Conservation (phyloP, 305 asterid genomes). For the Fraxinus sp. region DNA sequence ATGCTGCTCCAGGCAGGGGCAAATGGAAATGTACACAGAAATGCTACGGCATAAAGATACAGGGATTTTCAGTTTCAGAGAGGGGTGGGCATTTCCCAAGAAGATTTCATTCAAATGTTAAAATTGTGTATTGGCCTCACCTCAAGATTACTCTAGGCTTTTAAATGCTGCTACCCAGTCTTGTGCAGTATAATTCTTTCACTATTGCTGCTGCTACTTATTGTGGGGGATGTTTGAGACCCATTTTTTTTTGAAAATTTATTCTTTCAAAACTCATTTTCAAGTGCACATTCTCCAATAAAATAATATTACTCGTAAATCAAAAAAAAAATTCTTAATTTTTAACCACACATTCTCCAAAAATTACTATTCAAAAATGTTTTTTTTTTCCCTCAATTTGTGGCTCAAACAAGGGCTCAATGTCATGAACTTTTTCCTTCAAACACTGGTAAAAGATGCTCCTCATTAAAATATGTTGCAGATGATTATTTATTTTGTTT, state of each 20-base stretch:
- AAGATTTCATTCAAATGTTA: conserved; percentile 70
- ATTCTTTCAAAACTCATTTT: too few species aligned
- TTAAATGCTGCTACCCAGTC: conserved; percentile 39
- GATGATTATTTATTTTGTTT: neutral
- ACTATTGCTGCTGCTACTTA: conserved; percentile 21
- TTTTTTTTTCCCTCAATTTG: neutral
- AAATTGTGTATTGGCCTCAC: conserved; percentile 68
- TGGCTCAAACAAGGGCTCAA: neutral
- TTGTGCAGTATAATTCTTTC: conserved; percentile 11
- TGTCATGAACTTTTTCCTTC: conserved; percentile 14
- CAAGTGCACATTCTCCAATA: neutral
- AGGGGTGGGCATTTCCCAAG: conserved; percentile 84
- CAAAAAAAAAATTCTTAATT: too few species aligned
- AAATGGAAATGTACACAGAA: conserved; percentile 79
- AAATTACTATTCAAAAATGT: too few species aligned
- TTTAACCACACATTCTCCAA: neutral
- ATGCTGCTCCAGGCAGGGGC: conserved; percentile 63
- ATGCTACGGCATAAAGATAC: conserved; percentile 51
- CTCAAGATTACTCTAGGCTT: conserved; percentile 64
- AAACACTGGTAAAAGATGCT: neutral
- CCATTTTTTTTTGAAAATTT: too few species aligned
- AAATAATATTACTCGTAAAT: too few species aligned
- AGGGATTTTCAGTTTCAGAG: conserved; percentile 48
- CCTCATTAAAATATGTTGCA: neutral
- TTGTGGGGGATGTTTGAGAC: neutral